Evolutionary conservation across 129 eudicot genomes (phyloP).

Genomic region (Sambucus nigra): DNA sequence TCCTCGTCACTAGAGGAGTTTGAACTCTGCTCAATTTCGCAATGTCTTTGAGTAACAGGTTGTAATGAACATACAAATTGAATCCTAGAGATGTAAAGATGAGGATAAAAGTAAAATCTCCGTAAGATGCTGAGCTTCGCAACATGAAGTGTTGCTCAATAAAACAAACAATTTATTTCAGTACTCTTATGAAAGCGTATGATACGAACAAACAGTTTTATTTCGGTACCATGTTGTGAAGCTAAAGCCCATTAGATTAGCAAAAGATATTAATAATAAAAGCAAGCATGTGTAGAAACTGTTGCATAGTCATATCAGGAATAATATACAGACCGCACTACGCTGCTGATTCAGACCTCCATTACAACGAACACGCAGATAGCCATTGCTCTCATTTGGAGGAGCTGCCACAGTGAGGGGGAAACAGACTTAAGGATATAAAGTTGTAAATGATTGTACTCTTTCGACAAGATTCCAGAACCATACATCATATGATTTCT

Average conservation of each 20-base stretch:
- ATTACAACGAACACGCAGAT: slow-evolving; percentile 89
- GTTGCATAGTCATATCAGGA: neutral
- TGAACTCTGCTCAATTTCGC: neutral
- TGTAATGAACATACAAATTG: neutral
- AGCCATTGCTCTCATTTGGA: slow-evolving; percentile 68
- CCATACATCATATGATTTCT: neutral
- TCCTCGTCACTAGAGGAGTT: neutral
- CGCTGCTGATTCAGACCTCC: slow-evolving; percentile 97
- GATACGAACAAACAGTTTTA: neutral
- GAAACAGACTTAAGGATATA: slow-evolving; percentile 7
- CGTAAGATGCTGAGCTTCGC: neutral
- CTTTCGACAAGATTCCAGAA: neutral
- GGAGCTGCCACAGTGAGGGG: slow-evolving; percentile 51
- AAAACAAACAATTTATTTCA: neutral
- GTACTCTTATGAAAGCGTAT: neutral
- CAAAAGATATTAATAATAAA: neutral
- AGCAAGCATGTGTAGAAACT: neutral
- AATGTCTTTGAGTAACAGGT: neutral
- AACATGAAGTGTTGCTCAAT: too few species aligned
- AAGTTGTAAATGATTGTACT: slow-evolving; percentile 11
- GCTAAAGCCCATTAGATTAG: neutral
- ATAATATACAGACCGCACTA: slow-evolving; percentile 58
- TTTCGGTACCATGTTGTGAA: neutral
- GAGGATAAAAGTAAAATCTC: neutral
- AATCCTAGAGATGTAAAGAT: too few species aligned